Evolutionary conservation across 306 rosid species (phyloP).

Genomic region (Begonia fuchsioides): DNA sequence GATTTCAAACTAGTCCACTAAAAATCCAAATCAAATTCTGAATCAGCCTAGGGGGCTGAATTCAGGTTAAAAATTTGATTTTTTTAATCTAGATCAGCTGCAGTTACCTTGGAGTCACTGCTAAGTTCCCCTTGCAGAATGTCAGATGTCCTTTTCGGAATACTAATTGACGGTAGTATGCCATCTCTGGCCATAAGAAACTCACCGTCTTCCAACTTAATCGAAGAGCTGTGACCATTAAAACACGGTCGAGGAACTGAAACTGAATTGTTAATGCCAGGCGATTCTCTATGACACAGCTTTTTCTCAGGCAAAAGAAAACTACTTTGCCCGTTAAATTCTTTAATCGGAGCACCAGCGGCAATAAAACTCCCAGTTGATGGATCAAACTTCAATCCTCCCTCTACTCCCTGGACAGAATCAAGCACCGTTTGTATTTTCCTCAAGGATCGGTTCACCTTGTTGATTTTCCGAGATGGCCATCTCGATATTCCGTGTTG

Average conservation of each 20-base stretch:
- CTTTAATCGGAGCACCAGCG: constrained; percentile 35
- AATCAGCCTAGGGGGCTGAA: too few relatives aligned
- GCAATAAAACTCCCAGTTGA: constrained; percentile 42
- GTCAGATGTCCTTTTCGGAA: constrained; percentile 18
- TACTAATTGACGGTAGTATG: constrained; percentile 5
- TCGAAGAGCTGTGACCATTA: not conserved
- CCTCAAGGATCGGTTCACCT: constrained; percentile 55
- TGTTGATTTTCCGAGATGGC: constrained; percentile 80
- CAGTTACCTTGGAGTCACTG: constrained; percentile 26
- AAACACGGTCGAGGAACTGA: constrained; percentile 13
- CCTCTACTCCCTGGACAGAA: constrained; percentile 57
- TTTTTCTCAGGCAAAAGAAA: constrained; percentile 24
- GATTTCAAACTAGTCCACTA: constrained; percentile 8
- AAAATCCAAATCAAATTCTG: not conserved
- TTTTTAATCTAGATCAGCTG: constrained; percentile 9
- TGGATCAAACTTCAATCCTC: constrained; percentile 64
- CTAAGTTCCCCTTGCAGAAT: constrained; percentile 16
- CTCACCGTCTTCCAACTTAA: constrained; percentile 39
- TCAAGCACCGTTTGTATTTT: constrained; percentile 53
- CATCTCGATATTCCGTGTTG: constrained; percentile 70
- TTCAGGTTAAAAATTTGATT: too few relatives aligned
- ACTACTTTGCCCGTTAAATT: constrained; percentile 22
- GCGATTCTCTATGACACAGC: constrained; percentile 4
- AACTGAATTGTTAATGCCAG: constrained; percentile 12
- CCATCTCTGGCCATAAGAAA: constrained; percentile 6